Evolutionary conservation across 805 yeast genomes (phyloP), one percentile per base, ranked within the genome.

Genomic region (Ogataea zsoltii): DNA sequence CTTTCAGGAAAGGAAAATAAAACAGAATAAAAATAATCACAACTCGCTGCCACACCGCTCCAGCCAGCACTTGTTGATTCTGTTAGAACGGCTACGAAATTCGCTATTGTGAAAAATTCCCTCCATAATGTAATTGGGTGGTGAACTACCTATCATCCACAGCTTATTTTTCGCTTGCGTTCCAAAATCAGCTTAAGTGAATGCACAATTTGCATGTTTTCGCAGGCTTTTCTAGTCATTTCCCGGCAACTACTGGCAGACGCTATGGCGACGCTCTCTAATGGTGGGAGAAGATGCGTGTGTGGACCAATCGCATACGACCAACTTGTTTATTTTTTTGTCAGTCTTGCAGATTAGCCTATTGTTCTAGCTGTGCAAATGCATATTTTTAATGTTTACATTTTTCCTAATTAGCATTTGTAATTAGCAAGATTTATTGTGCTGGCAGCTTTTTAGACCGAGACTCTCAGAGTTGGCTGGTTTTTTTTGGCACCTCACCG

Each of bases 1-100:
- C 25, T 36, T 40, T 33, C 38, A 38, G 36, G 31, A 37, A 30
- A n/a, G 33, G 43, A 38, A 43, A 40, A 44, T 40, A 43, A 44
- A 47, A 46, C 34, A 39, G 44, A 43, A 33, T 32, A 30, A 23
- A 31, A 28, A 36, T 37, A 37, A 37, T 37, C 32, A 28, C 25
- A 28, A 12, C 40, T 37, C 40, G 23, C 40, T 37, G 31, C 32
- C 40, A 37, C 25, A 35, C 16, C 25, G 14, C 26, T 25, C 25
- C 38, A 35, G 38, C 40, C 40, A 37, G 32, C 32, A 16, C 32
- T 37, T 28, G 40, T 37, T 28, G 40, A 26, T 26, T 37, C 31
- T 26, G 40, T 16, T 37, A 17, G 33, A 17, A 37, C 40, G 40
- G 40, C 40, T 26, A 3, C 14, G 21, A 28, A 25, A 4, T 26